Conservation (phyloP, 169 alveolate species). For the Eimeria necatrix region DNA sequence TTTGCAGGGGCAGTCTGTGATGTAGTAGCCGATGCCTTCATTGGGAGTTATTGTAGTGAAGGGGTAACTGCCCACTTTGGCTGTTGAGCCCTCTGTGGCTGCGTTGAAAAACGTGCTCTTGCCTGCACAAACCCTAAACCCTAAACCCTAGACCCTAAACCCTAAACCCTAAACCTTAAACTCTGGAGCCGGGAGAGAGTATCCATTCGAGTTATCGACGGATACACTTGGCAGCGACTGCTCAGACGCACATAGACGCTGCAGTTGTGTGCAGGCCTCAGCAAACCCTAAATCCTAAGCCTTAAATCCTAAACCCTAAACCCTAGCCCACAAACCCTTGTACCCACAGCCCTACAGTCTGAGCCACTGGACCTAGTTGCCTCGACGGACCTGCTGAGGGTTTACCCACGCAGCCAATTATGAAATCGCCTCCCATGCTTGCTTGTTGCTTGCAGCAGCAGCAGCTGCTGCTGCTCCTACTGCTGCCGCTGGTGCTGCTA, state of each 20-base stretch:
- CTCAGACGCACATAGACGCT: background rate
- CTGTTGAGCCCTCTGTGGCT: slow-evolving; percentile 83
- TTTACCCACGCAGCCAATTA: slow-evolving; percentile 88
- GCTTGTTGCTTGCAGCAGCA: slow-evolving; percentile 5
- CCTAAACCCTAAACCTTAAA: background rate
- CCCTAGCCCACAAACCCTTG: background rate
- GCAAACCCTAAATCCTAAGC: slow-evolving; percentile 2
- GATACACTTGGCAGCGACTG: background rate
- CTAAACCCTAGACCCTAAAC: background rate
- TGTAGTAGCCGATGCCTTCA: slow-evolving; percentile 83
- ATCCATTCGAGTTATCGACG: background rate
- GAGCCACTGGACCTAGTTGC: background rate
- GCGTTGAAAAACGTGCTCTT: slow-evolving; percentile 86
- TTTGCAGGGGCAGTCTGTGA: slow-evolving; percentile 86
- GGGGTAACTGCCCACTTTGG: slow-evolving; percentile 87
- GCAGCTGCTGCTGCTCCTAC: background rate
- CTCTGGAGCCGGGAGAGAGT: background rate
- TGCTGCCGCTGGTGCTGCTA: background rate
- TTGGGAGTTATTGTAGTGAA: slow-evolving; percentile 87
- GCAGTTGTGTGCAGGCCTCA: no score
- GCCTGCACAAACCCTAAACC: slow-evolving; percentile 32
- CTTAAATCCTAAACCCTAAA: slow-evolving; percentile 32
- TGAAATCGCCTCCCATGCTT: slow-evolving; percentile 84
- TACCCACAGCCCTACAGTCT: background rate
- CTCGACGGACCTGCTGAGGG: slow-evolving; percentile 85